A percentile compares a stretch with the other conserved stretches of the same genome.
Conservation (phyloP, 805 yeast species). For the Hemisphaericaspora nanyangensis region DNA sequence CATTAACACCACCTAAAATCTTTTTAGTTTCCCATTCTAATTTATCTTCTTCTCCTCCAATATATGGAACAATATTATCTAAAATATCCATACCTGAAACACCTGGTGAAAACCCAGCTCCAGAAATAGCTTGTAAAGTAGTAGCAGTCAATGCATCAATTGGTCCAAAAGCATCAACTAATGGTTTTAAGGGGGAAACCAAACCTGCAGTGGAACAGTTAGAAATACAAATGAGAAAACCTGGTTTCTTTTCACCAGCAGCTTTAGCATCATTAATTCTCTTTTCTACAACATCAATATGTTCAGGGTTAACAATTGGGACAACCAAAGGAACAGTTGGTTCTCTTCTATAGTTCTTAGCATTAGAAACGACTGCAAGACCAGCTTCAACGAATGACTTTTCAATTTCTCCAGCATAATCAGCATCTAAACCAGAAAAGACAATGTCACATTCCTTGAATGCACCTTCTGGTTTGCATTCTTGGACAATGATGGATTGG, state of each 20-base stretch:
- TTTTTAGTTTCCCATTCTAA: slow-evolving; percentile 98
- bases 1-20: slow-evolving; percentile 69
- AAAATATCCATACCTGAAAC: slow-evolving; percentile 91
- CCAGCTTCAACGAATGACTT: slow-evolving; percentile 79
- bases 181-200: slow-evolving; percentile 95
- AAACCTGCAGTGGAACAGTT: slow-evolving; percentile 98
- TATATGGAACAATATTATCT: slow-evolving; percentile 92
- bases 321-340: slow-evolving; percentile 87
- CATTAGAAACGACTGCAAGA: slow-evolving; percentile 83
- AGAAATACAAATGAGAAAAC: slow-evolving; percentile 90
- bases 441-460: slow-evolving; percentile 91
- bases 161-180: slow-evolving; percentile 87
- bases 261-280: slow-evolving; percentile 53
- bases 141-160: slow-evolving; percentile 82
- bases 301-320: slow-evolving; percentile 93
- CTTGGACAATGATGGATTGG: slow-evolving; percentile 60
- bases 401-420: slow-evolving; percentile 90
- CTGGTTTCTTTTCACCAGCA: slow-evolving; percentile 57
- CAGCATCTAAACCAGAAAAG: slow-evolving; percentile 92
- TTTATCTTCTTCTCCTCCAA: slow-evolving; percentile 96
- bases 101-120: slow-evolving; percentile 98
- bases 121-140: slow-evolving; percentile 95
- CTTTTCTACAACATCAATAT: slow-evolving; percentile 66
- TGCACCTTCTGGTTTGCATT: slow-evolving; percentile 65
- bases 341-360: slow-evolving; percentile 91